A percentile compares a stretch with the other conserved stretches of the same genome.
phyloP scores from a whole-genome alignment of 495 filamentous ascomycete genomes.

The Elasticomyces elasticus region DNA sequence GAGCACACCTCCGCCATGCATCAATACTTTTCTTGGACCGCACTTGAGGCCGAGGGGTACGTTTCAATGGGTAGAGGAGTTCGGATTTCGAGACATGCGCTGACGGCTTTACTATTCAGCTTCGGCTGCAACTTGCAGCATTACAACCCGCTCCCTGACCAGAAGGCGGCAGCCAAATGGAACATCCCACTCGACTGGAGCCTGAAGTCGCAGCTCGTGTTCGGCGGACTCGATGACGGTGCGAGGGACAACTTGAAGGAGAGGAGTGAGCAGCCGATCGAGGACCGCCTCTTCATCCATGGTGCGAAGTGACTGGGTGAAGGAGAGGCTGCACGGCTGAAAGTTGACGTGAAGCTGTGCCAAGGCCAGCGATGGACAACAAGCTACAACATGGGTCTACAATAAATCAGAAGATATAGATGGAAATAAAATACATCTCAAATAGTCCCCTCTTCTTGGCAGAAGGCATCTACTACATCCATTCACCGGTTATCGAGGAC shows the following conservation, averaged over 20 bases:
- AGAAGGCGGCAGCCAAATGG: slow-evolving; percentile 47
- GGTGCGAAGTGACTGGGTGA: neutral
- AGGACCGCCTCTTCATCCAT: slow-evolving; percentile 38
- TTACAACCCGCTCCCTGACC: slow-evolving; percentile 58
- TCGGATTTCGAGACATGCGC: no score
- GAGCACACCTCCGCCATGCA: slow-evolving; percentile 56
- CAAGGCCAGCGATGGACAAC: neutral
- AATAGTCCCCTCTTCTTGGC: no score
- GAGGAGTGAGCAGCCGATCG: slow-evolving; percentile 46
- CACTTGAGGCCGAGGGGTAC: slow-evolving; percentile 60
- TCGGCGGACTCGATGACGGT: slow-evolving; percentile 37
- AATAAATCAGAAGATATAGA: no score
- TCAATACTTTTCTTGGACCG: slow-evolving; percentile 56
- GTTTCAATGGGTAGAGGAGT: no score
- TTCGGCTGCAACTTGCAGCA: slow-evolving; percentile 67
- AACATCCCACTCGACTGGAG: slow-evolving; percentile 50
- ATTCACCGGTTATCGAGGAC: no score
- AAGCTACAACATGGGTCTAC: no score
- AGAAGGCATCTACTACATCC: no score
- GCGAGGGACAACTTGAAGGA: slow-evolving; percentile 4
- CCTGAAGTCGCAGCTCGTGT: slow-evolving; percentile 37
- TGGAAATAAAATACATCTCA: no score
- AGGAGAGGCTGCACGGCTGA: neutral
- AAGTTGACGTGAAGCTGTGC: neutral
- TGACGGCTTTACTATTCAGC: no score